Base-by-base conservation (phyloP, 2,329 filamentous ascomycete genomes). In the Magnaporthiopsis poae region DNA sequence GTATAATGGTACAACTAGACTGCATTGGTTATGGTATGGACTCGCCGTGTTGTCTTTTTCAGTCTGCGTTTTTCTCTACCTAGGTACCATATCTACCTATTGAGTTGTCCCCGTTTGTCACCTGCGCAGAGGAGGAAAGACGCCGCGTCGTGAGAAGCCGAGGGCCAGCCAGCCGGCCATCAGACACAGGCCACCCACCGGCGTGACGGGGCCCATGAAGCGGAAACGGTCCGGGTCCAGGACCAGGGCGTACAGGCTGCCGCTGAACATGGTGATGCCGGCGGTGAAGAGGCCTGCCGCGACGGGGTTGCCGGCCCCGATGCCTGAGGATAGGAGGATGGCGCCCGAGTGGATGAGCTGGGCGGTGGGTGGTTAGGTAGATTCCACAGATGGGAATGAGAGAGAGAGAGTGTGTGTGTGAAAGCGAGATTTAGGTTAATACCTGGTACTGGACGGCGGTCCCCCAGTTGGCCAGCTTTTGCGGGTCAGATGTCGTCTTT, bases 391-490 rank as follows among this genome's bases (percentile, higher is more conserved):
- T 56, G 13, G 12, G 21, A 60, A 62, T 65, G 39, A 60, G 27
- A 39, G 36, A 31, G 63, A 66, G 52, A 31, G 29, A 62, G 60
- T 27, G 27, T 27, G 27, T 2, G 27, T 27, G 27, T 27, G 27
- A 1, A 2, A 1, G 27, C 27, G 46, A 27, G 65, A 15, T 33
- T 18, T n/a, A 21, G n/a, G n/a, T n/a, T n/a, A n/a, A n/a, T 60
- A 88, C 86, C 77, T 89, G 87, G 71, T 90, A 90, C 60, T 90
- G 86, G 2, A 87, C 87, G 1, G 87, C 88, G 0, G 87, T 90
- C 13, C 76, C 75, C 82, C 86, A 90, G 73, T 80, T 88, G 7
- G 84, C 82, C 60, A 89, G 74, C 68, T 81, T 81, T 15, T 79
- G 75, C 3, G 87, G 86, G 70, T 89, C 86, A 12, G 81, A 72